A percentile compares a stretch with the other conserved stretches of the same genome.
phyloP scores from a whole-genome alignment of 75 land plant species.

The Azolla pinnata region DNA sequence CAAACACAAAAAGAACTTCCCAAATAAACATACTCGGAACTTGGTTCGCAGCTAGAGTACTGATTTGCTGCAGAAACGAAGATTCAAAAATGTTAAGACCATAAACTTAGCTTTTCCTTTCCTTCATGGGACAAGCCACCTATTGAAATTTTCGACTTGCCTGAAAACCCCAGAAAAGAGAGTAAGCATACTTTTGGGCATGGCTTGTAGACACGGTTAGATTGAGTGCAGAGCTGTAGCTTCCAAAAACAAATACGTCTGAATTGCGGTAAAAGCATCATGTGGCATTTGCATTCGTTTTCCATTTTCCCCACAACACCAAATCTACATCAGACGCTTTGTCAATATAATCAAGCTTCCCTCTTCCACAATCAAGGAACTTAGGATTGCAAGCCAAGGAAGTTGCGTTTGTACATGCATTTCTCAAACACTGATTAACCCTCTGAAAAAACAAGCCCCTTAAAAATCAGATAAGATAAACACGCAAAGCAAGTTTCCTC shows the following conservation, averaged over 20 bases:
- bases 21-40: slow-evolving; percentile 67
- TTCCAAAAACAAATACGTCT: slow-evolving; percentile 52
- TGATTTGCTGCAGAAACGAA: slow-evolving; percentile 64
- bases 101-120: slow-evolving; percentile 2
- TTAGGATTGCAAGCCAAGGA: slow-evolving; percentile 4
- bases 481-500: no score
- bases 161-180: slow-evolving; percentile 96
- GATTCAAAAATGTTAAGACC: not conserved
- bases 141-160: slow-evolving; percentile 21
- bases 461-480: no score
- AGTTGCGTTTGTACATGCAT: slow-evolving; percentile 35
- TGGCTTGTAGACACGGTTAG: slow-evolving; percentile 31
- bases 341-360: slow-evolving; percentile 1
- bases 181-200: slow-evolving; percentile 55
- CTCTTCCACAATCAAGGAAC: slow-evolving; percentile 74
- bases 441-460: slow-evolving; percentile 42
- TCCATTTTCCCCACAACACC: slow-evolving; percentile 23
- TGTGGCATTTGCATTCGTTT: slow-evolving; percentile 9
- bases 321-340: not conserved
- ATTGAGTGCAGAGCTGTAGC: slow-evolving; percentile 46
- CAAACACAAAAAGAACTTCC: slow-evolving; percentile 90
- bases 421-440: slow-evolving; percentile 56
- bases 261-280: slow-evolving; percentile 20
- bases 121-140: not conserved
- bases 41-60: slow-evolving; percentile 89